A percentile compares a stretch with the other conserved stretches of the same genome.
Conservation (phyloP, 2,329 filamentous ascomycete species). For the Gnomoniopsis smithogilvyi region DNA sequence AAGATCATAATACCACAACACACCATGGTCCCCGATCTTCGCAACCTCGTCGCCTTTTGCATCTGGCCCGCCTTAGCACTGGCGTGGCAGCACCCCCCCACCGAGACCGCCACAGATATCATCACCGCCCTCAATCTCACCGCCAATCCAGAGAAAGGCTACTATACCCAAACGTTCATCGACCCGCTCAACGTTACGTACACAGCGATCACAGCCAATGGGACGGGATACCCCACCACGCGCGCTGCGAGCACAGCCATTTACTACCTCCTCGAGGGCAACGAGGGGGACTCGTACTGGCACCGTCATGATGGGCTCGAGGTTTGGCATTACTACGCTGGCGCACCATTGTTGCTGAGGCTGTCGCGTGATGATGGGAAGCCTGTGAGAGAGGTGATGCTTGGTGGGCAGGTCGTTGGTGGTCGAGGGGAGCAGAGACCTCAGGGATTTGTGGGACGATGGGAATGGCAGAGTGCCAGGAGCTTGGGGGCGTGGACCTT, state of each 20-base stretch:
- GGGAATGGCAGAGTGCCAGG: conserved; percentile 43
- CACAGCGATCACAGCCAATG: neutral
- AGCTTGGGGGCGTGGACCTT: conserved; percentile 46
- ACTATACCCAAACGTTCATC: conserved; percentile 42
- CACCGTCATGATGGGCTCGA: conserved; percentile 47
- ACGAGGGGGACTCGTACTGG: conserved; percentile 41
- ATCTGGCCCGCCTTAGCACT: neutral
- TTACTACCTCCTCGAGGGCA: conserved; percentile 49
- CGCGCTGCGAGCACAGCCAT: conserved; percentile 46
- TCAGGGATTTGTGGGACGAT: conserved; percentile 37
- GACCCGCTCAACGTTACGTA: conserved; percentile 26
- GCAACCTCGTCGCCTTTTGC: neutral
- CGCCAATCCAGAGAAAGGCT: conserved; percentile 48
- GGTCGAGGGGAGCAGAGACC: conserved; percentile 32
- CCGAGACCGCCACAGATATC: conserved; percentile 37
- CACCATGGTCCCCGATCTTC: too few relatives aligned
- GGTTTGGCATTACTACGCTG: conserved; percentile 52
- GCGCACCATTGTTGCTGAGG: conserved; percentile 44
- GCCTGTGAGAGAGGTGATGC: conserved; percentile 29
- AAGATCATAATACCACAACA: too few relatives aligned
- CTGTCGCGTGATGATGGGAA: conserved; percentile 41
- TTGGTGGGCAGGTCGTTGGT: conserved; percentile 39
- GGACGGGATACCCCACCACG: conserved; percentile 18
- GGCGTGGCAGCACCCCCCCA: neutral
- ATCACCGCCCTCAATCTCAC: conserved; percentile 39